Conservation (phyloP, 192 early-diverging fungal genomes). For the Entomortierella chlamydospora region DNA sequence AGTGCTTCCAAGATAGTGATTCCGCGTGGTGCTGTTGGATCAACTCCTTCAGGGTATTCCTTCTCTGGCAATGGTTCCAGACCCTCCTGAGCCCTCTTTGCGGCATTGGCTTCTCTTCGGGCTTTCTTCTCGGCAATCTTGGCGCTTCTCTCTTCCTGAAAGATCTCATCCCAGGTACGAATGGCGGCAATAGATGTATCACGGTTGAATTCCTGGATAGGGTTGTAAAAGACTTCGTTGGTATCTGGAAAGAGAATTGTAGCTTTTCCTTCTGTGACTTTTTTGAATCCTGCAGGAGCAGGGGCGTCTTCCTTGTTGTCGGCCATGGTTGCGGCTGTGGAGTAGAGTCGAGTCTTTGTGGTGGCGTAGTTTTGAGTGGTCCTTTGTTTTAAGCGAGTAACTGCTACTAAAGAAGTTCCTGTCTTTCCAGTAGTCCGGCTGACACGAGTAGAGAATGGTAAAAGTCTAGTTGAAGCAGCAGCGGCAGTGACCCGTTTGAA, state of each 20-base stretch:
- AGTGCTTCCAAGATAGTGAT: slow-evolving; percentile 92
- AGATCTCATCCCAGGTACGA: slow-evolving; percentile 88
- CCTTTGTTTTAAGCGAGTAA: too few species aligned
- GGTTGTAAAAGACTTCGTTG: slow-evolving; percentile 99
- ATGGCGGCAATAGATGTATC: slow-evolving; percentile 99
- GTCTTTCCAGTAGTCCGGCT: neutral
- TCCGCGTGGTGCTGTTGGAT: slow-evolving; percentile 27
- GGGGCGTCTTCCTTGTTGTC: slow-evolving; percentile 19
- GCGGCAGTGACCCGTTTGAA: neutral
- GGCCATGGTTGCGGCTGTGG: slow-evolving; percentile 20
- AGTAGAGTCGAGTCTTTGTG: neutral
- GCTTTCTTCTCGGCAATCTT: slow-evolving; percentile 66
- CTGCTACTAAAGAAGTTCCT: neutral
- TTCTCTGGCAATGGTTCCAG: slow-evolving; percentile 36
- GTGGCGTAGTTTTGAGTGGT: neutral
- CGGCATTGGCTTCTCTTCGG: slow-evolving; percentile 35
- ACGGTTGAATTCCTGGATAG: slow-evolving; percentile 96
- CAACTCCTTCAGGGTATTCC: slow-evolving; percentile 20
- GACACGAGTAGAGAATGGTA: neutral
- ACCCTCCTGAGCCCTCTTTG: slow-evolving; percentile 37
- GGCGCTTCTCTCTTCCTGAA: slow-evolving; percentile 70
- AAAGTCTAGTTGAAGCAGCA: neutral
- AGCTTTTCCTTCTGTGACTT: slow-evolving; percentile 81
- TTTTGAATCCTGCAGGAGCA: slow-evolving; percentile 61
- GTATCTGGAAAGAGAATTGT: slow-evolving; percentile 87